phyloP scores from a whole-genome alignment of 805 yeast species.

The Alloascoidea africana region DNA sequence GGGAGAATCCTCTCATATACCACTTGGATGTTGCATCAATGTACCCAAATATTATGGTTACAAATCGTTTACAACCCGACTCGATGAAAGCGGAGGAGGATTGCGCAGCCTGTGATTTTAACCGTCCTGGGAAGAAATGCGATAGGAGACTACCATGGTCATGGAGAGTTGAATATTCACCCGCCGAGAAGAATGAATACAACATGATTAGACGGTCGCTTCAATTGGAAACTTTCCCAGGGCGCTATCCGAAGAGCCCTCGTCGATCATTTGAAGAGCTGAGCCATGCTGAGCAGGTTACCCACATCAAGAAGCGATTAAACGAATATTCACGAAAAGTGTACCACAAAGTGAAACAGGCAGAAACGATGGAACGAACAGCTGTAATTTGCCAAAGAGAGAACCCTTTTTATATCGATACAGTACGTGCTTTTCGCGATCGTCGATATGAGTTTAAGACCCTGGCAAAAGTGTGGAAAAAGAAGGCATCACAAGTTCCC shows the following conservation, averaged over 20 bases:
- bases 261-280: slow-evolving; percentile 61
- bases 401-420: slow-evolving; percentile 90
- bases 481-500: slow-evolving; percentile 44
- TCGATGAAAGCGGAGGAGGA: slow-evolving; percentile 91
- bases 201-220: slow-evolving; percentile 76
- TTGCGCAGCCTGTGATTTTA: slow-evolving; percentile 96
- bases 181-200: slow-evolving; percentile 85
- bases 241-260: slow-evolving; percentile 38
- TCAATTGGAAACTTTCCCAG: slow-evolving; percentile 64
- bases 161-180: slow-evolving; percentile 95
- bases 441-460: slow-evolving; percentile 93
- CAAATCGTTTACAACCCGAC: slow-evolving; percentile 94
- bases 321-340: slow-evolving; percentile 77
- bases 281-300: slow-evolving; percentile 62
- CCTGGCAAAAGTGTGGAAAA: slow-evolving; percentile 87
- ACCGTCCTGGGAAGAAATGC: slow-evolving; percentile 87
- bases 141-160: slow-evolving; percentile 90
- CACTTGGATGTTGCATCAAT: slow-evolving; percentile 98
- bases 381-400: slow-evolving; percentile 95
- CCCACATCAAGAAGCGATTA: slow-evolving; percentile 57
- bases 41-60: slow-evolving; percentile 98
- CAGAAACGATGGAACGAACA: slow-evolving; percentile 77
- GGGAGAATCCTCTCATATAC: slow-evolving; percentile 76
- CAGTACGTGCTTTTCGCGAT: slow-evolving; percentile 89
- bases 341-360: slow-evolving; percentile 64